phyloP scores from a whole-genome alignment of 2,329 filamentous ascomycete genomes.

The Hawksworthiomyces lignivorus region DNA sequence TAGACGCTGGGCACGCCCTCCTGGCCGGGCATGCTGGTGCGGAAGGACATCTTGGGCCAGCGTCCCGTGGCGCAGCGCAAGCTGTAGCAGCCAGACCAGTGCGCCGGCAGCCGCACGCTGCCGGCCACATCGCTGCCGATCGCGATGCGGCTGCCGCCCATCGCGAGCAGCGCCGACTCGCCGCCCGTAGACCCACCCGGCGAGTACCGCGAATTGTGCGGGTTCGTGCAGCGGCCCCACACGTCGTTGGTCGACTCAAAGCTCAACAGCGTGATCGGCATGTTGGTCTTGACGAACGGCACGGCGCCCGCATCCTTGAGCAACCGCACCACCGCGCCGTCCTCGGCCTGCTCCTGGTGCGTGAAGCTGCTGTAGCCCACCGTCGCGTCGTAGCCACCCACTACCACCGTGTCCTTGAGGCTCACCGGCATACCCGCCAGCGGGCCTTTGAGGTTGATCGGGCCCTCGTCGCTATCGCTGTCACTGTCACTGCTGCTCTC shows the following conservation, averaged over 20 bases:
- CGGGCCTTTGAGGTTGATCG: constrained; percentile 68
- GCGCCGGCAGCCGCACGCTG: constrained; percentile 77
- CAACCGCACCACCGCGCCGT: constrained; percentile 67
- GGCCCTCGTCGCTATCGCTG: constrained; percentile 27
- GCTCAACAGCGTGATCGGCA: constrained; percentile 77
- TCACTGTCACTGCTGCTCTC: not conserved
- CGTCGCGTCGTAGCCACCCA: constrained; percentile 74
- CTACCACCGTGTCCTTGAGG: constrained; percentile 71
- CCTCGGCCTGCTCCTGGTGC: constrained; percentile 53
- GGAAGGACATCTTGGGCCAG: constrained; percentile 79
- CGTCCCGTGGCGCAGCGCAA: constrained; percentile 80
- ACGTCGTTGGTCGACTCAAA: constrained; percentile 74
- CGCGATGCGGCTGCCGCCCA: constrained; percentile 70
- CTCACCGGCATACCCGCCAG: constrained; percentile 82
- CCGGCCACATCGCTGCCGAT: constrained; percentile 89
- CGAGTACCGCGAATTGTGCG: constrained; percentile 75
- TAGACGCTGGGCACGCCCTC: constrained; percentile 86
- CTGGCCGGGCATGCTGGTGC: constrained; percentile 85
- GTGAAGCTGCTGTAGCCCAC: constrained; percentile 73
- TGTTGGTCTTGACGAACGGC: constrained; percentile 87
- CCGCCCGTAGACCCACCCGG: constrained; percentile 86
- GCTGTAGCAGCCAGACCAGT: constrained; percentile 84
- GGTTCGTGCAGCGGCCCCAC: constrained; percentile 78
- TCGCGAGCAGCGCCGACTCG: constrained; percentile 73
- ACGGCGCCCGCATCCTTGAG: constrained; percentile 83